These are phyloP conservation scores for Fusarium devonianum DNA, from an alignment of 2,329 filamentous ascomycete species.

Conservation along the genomic window DNA sequence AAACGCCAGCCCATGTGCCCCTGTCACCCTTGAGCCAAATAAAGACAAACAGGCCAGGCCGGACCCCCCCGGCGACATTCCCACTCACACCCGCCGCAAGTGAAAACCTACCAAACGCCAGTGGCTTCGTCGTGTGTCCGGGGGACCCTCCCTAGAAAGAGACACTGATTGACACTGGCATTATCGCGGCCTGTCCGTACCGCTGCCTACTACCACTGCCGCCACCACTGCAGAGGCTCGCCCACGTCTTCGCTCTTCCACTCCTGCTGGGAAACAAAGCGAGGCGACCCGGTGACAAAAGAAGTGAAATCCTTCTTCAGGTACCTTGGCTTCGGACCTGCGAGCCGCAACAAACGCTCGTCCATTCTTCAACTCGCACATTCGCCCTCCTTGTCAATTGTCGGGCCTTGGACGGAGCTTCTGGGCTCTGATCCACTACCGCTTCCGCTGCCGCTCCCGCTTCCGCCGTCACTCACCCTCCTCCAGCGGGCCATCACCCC, in stretches of 20 bases:
- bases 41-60: not conserved
- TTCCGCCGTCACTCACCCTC: constrained; percentile 29
- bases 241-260: not conserved
- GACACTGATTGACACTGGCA: not conserved
- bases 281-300: constrained; percentile 3
- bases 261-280: constrained; percentile 1
- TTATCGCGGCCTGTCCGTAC: too few species aligned
- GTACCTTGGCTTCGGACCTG: not conserved
- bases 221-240: constrained; percentile 2
- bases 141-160: too few species aligned
- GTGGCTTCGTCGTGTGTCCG: too few species aligned
- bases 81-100: not conserved
- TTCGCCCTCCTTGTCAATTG: constrained; percentile 26
- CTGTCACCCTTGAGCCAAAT: too few species aligned
- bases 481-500: constrained; percentile 21
- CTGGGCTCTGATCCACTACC: constrained; percentile 38
- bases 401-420: constrained; percentile 29
- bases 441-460: constrained; percentile 16
- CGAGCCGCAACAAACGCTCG: constrained; percentile 2
- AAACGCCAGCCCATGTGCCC: too few species aligned
- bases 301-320: not conserved
- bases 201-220: not conserved
- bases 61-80: not conserved
- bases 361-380: constrained; percentile 4
- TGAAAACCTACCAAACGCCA: not conserved